A percentile compares a stretch with the other conserved stretches of the same genome.
phyloP scores from a whole-genome alignment of 441 rosid species.

The Populus hybrid region DNA sequence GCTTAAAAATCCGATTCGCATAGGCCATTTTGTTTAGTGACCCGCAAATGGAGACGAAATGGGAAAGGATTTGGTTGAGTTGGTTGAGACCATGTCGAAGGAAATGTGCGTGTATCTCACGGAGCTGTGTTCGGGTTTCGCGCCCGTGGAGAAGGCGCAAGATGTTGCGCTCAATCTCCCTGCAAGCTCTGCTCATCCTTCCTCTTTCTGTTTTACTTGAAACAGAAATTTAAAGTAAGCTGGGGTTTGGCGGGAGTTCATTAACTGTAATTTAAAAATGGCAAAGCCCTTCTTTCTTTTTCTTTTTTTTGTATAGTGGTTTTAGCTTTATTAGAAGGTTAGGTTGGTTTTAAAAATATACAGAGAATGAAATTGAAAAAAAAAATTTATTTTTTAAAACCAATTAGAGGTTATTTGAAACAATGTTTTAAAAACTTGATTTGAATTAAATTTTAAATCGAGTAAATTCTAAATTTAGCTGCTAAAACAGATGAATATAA shows the following conservation, averaged over 20 bases:
- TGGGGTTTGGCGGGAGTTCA: slow-evolving; percentile 9
- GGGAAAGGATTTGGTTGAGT: slow-evolving; percentile 58
- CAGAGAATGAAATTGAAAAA: no score
- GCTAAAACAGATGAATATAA: no score
- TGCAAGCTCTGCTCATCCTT: slow-evolving; percentile 24
- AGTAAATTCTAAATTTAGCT: no score
- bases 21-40: slow-evolving; percentile 46
- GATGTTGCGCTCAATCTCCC: slow-evolving; percentile 53
- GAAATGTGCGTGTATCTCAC: slow-evolving; percentile 40
- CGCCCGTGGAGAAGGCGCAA: slow-evolving; percentile 72
- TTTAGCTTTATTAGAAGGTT: background rate
- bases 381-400: no score
- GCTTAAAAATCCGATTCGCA: slow-evolving; percentile 52
- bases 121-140: slow-evolving; percentile 47
- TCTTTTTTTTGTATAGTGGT: background rate
- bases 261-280: background rate
- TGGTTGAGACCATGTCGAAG: slow-evolving; percentile 64
- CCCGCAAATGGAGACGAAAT: slow-evolving; percentile 71
- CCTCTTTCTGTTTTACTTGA: background rate
- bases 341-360: background rate
- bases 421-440: no score
- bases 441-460: no score
- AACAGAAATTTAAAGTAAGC: background rate
- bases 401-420: no score
- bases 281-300: background rate